Base-by-base conservation (phyloP, 2,329 filamentous ascomycete genomes). In the Penicillium nordicum region DNA sequence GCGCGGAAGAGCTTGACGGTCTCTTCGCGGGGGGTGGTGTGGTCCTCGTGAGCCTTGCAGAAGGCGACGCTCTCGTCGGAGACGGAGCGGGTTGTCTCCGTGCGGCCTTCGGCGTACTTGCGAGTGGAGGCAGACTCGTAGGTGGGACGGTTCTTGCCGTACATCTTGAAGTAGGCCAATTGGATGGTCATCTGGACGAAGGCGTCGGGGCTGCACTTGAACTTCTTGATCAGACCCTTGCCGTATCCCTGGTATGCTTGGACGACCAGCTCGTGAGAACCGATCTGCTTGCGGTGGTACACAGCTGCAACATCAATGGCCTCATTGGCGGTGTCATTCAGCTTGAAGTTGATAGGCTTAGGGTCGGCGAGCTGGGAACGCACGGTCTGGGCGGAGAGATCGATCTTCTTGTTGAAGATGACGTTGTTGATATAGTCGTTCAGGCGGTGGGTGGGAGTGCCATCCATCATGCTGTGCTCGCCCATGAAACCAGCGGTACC, bases 401-500 rank as follows among this genome's bases (percentile, higher is more conserved):
- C 92, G 57, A 99, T 86, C 74, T 94, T 95, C 79, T 96, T 93
- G 79, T 88, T 88, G 78, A 96, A 92, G 74, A 97, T 97, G 69
- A 90, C 84, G 72, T 89, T 86, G 79, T 93, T 95, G 72, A 95
- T 84, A 71, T 92, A 94, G 82, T 99, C 94, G 75, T 97, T 99
- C 16, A 99, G 63, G 40, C 95, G 88, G 78, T 97, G 94, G 2
- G 95, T 99, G 1, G 95, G 92, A 7, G 94, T 99, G 63, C 95
- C 94, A 73, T 99, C 94, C 95, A 99, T 99, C 94, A 99, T 97
- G 68, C 90, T 95, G 82, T 99, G 94, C 79, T 99, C 94, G 70
- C 94, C 94, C 83, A 92, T 93, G 82, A 99, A 99, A 59, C 94
- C 94, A 2, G 94, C 89, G 8, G 94, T 96, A 66, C 94, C 94